These are phyloP conservation scores for Rhynchosporium agropyri DNA, from an alignment of 2,329 filamentous ascomycete species.

Conservation along the genomic window DNA sequence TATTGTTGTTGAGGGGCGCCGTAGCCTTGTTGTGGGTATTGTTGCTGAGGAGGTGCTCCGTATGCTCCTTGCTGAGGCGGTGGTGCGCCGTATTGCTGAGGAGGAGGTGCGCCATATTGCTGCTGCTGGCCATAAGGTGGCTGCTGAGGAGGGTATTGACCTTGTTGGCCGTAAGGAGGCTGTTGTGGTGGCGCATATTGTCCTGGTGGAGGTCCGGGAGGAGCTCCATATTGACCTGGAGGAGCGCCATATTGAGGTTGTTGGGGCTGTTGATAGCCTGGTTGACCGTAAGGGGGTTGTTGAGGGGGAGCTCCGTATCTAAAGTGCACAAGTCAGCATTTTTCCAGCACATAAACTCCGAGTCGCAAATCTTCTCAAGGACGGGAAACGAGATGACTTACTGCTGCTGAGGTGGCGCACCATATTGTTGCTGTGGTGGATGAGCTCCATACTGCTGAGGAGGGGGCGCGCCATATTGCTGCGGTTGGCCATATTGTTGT, in stretches of 20 bases:
- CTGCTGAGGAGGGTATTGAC: conserved; percentile 29
- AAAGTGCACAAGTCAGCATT: conserved; percentile 13
- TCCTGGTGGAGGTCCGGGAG: conserved; percentile 19
- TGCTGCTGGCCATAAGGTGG: conserved; percentile 26
- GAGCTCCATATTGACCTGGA: conserved; percentile 17
- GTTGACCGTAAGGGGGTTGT: conserved; percentile 6
- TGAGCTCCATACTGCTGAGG: conserved; percentile 18
- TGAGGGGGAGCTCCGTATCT: conserved; percentile 21
- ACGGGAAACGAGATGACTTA: neutral
- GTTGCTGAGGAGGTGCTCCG: conserved; percentile 29
- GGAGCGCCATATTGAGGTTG: neutral
- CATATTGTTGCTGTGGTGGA: conserved; percentile 10
- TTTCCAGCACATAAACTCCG: neutral
- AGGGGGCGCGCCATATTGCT: conserved; percentile 25
- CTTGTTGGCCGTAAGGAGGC: conserved; percentile 20
- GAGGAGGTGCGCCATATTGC: conserved; percentile 13
- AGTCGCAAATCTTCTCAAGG: no score
- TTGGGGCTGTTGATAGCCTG: conserved; percentile 5
- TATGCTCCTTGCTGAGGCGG: conserved; percentile 19
- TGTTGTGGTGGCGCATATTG: conserved; percentile 33
- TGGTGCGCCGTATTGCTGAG: conserved; percentile 17
- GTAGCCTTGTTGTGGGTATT: conserved; percentile 38
- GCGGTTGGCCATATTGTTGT: conserved; percentile 20
- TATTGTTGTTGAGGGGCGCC: conserved; percentile 43
- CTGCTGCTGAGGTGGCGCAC: conserved; percentile 33